Base-by-base conservation (phyloP, 2,329 filamentous ascomycete genomes). In the Pezicula neosporulosa region DNA sequence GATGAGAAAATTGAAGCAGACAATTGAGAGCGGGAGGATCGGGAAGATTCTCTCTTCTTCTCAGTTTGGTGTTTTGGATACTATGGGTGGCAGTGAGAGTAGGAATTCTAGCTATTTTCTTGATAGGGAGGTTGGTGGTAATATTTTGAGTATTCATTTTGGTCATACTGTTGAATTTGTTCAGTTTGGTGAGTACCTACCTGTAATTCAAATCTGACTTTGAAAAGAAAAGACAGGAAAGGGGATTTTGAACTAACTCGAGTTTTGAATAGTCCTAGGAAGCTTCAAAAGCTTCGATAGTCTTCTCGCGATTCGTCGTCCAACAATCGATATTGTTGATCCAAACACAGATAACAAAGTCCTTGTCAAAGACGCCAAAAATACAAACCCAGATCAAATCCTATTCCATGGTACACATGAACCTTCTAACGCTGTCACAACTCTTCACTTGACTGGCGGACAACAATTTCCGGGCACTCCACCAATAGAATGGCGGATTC, bases 1-100 rank as follows among this genome's bases (percentile, higher is more conserved):
- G 0, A 60, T 76, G 3, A 53, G 65, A 1, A 77, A 73, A 57
- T 30, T 83, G 3, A 71, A 68, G 27, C 66, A 72, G 10, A 38
- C 80, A 0, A 44, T 84, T 5, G 62, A 62, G 1, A 62, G 67
- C 0, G 77, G 77, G 0, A 65, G 63, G 2, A 72, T 84, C 24
- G 80, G 81, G 0, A 76, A 72, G 38, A 67, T 84, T 1, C 58
- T 83, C 18, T 78, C 77, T 48, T 56, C 49, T 27, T 49, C 51
- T 8, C 21, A 53, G 15, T 35, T 44, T 28, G 46, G 24, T 28
- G 28, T 27, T 30, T 2, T 33, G 16, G 53, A 51, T 10, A 53
- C 53, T 36, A 47, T 45, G 2, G 55, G 50, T 1, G 10, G 13
- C 10, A 53, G 44, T 3, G 55, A 54, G 19, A 47, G 18, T 7